Evolutionary conservation across 2,329 filamentous ascomycete genomes (phyloP).

Genomic region (Cladophialophora carrionii): DNA sequence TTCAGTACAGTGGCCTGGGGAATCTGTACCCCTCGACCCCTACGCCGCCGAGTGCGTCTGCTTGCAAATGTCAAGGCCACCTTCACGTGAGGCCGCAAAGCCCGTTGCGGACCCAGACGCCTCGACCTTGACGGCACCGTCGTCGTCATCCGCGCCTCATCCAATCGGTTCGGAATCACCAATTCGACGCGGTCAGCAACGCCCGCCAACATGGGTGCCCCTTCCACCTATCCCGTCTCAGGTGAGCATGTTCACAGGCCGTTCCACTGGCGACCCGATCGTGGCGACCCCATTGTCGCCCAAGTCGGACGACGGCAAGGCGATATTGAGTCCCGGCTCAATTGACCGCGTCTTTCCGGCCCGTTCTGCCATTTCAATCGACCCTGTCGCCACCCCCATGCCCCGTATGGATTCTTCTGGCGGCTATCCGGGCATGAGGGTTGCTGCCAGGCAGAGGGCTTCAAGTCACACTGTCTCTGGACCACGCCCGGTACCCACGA

Average conservation of each 20-base stretch:
- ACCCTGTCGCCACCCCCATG: constrained; percentile 53
- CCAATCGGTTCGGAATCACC: neutral
- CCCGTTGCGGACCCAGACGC: neutral
- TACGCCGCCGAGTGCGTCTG: neutral
- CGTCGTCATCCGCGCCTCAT: neutral
- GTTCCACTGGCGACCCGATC: constrained; percentile 6
- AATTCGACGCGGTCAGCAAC: constrained; percentile 8
- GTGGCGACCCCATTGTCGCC: constrained; percentile 14
- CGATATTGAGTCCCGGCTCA: constrained; percentile 39
- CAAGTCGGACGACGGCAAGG: constrained; percentile 19
- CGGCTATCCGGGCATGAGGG: constrained; percentile 29
- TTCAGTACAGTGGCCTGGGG: neutral
- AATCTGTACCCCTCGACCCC: neutral
- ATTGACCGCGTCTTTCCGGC: constrained; percentile 76
- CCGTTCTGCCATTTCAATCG: constrained; percentile 74
- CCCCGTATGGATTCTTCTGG: constrained; percentile 15
- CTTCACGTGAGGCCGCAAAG: constrained; percentile 15
- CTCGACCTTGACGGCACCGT: neutral
- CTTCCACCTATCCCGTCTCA: constrained; percentile 22
- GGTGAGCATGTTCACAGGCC: constrained; percentile 37
- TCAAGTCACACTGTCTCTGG: neutral
- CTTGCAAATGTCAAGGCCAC: constrained; percentile 26
- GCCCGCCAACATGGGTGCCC: constrained; percentile 29
- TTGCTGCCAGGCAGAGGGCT: neutral
- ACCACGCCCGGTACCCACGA: neutral